A percentile compares a stretch with the other conserved stretches of the same genome.
phyloP scores from a whole-genome alignment of 1,284 basidiomycete genomes.

The Trichosporon inkin region DNA sequence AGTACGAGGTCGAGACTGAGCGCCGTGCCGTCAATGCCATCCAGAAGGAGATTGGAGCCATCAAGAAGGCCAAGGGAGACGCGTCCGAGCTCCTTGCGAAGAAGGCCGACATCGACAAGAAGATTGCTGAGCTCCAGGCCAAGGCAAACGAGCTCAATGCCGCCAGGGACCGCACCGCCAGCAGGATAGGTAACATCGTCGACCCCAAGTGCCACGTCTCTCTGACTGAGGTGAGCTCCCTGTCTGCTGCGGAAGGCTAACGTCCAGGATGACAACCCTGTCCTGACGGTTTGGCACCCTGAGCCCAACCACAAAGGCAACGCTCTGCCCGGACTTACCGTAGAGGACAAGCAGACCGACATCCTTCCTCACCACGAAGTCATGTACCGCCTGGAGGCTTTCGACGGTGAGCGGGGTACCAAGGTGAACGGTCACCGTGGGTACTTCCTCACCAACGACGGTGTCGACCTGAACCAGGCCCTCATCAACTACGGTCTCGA shows the following conservation, averaged over 20 bases:
- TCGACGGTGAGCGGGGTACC: conserved; percentile 90
- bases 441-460: conserved; percentile 92
- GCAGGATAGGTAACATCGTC: conserved; percentile 86
- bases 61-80: conserved; percentile 92
- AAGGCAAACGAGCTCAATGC: conserved; percentile 67
- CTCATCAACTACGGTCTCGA: conserved; percentile 92
- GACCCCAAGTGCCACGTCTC: conserved; percentile 81
- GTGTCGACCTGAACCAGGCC: conserved; percentile 95
- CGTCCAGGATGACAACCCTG: conserved; percentile 77
- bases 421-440: conserved; percentile 95
- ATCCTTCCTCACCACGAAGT: conserved; percentile 97
- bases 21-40: conserved; percentile 81
- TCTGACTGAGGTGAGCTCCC: conserved; percentile 68
- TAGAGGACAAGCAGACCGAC: conserved; percentile 59
- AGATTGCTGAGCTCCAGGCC: conserved; percentile 61
- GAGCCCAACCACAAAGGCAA: conserved; percentile 61
- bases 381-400: conserved; percentile 83
- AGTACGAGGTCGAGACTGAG: conserved; percentile 73
- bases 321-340: conserved; percentile 47
- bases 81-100: conserved; percentile 83
- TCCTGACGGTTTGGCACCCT: conserved; percentile 80
- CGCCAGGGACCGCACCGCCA: conserved; percentile 71
- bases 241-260: not conserved
- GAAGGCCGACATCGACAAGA: conserved; percentile 71
- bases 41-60: conserved; percentile 88